Evolutionary conservation across 169 alveolate species (phyloP).

Genomic region (Prorocentrum cordatum): DNA sequence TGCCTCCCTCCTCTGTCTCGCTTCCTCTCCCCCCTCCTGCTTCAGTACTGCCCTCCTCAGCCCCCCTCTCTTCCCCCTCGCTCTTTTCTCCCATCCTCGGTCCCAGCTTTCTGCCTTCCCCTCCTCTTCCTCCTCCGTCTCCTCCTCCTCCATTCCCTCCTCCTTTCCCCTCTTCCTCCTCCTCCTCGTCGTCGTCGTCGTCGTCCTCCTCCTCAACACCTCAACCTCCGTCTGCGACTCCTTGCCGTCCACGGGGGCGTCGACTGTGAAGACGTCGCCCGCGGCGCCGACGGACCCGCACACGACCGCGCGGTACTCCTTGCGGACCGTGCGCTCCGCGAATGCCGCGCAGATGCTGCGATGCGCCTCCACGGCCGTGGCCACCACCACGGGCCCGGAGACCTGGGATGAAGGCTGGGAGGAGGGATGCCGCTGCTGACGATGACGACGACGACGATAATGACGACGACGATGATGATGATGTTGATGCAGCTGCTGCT

Average conservation of each 20-base stretch:
- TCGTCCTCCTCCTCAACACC: no score
- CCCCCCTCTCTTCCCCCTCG: no score
- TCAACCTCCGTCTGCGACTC: neutral
- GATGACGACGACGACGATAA: no score
- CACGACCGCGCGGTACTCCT: constrained; percentile 1
- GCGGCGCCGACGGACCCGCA: neutral
- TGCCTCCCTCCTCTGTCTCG: no score
- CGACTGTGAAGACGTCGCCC: neutral
- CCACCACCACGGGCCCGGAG: neutral
- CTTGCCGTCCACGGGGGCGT: neutral
- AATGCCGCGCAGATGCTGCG: neutral
- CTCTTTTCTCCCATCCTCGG: no score
- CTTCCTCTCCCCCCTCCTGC: no score
- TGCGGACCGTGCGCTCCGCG: neutral
- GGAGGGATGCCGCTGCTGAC: no score
- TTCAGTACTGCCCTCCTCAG: no score
- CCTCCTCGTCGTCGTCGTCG: constrained; percentile 28
- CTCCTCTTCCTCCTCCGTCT: constrained; percentile 7
- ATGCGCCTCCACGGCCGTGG: neutral
- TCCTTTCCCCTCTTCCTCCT: neutral
- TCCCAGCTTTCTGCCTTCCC: neutral
- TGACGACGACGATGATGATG: no score
- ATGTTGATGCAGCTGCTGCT: no score
- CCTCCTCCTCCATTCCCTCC: neutral
- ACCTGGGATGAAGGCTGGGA: no score